Evolutionary conservation across 2,329 filamentous ascomycete species (phyloP).

Genomic region (Escovopsis sp.): DNA sequence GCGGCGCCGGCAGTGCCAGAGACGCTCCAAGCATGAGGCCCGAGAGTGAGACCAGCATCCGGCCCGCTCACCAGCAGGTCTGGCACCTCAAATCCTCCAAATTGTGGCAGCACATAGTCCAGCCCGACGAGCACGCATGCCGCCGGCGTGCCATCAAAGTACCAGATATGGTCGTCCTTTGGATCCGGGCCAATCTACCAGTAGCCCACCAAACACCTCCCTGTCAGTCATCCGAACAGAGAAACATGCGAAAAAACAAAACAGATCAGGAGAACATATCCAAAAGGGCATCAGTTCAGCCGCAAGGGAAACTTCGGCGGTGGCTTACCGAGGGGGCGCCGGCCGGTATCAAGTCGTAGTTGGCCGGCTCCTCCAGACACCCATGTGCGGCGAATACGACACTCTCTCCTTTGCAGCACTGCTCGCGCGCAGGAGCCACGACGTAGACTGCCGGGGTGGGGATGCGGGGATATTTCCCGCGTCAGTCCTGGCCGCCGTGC

Average conservation of each 20-base stretch:
- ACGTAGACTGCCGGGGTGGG: conserved; percentile 15
- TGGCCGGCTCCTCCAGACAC: conserved; percentile 13
- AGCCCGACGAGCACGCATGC: conserved; percentile 40
- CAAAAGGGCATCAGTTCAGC: no score
- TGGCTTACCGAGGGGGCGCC: conserved; percentile 15
- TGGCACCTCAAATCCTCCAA: conserved; percentile 29
- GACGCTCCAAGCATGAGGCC: conserved; percentile 36
- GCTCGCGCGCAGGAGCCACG: conserved; percentile 15
- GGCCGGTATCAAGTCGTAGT: conserved; percentile 14
- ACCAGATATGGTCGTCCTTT: conserved; percentile 38
- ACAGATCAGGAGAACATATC: not conserved
- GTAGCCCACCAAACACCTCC: not conserved
- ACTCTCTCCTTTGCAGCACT: conserved; percentile 15
- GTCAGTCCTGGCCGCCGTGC: no score
- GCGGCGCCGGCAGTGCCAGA: conserved; percentile 33
- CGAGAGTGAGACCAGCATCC: conserved; percentile 39
- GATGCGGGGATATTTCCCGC: no score
- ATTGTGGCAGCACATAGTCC: conserved; percentile 37
- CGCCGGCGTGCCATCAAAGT: conserved; percentile 43
- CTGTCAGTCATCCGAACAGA: not conserved
- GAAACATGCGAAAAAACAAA: no score
- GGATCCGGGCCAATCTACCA: conserved; percentile 30
- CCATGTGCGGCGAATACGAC: conserved; percentile 14
- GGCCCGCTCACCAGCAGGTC: conserved; percentile 40
- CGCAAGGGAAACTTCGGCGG: no score